phyloP scores from a whole-genome alignment of 2,329 filamentous ascomycete species.

The Annulohypoxylon truncatum region DNA sequence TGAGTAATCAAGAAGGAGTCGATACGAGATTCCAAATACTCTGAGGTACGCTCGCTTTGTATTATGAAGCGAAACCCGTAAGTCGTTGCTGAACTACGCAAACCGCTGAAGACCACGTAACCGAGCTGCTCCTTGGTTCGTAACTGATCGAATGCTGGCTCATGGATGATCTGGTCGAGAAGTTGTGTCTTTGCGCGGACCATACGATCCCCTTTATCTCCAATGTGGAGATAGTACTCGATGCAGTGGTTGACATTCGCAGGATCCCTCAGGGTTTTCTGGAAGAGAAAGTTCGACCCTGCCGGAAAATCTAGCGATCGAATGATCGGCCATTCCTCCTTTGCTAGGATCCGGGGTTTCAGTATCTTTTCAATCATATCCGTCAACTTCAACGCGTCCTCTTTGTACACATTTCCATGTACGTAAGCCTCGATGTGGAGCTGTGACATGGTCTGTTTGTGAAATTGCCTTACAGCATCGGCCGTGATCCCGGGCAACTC shows the following conservation, averaged over 20 bases:
- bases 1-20: slow-evolving; percentile 83
- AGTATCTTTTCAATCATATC: slow-evolving; percentile 83
- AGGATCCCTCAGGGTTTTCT: slow-evolving; percentile 82
- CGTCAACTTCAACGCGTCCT: slow-evolving; percentile 88
- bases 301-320: slow-evolving; percentile 81
- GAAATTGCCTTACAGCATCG: slow-evolving; percentile 80
- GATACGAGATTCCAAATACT: slow-evolving; percentile 88
- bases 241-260: slow-evolving; percentile 91
- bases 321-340: slow-evolving; percentile 81
- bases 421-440: slow-evolving; percentile 88
- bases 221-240: slow-evolving; percentile 80
- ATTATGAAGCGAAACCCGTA: slow-evolving; percentile 90
- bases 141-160: slow-evolving; percentile 93
- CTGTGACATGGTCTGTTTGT: slow-evolving; percentile 82
- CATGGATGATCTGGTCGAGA: slow-evolving; percentile 89
- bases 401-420: slow-evolving; percentile 94
- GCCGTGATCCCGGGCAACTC: slow-evolving; percentile 81
- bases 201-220: slow-evolving; percentile 74
- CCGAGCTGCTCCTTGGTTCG: slow-evolving; percentile 97
- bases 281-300: slow-evolving; percentile 86
- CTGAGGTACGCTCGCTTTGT: slow-evolving; percentile 87
- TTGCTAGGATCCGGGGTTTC: slow-evolving; percentile 77
- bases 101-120: slow-evolving; percentile 92
- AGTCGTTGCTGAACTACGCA: slow-evolving; percentile 77
- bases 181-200: slow-evolving; percentile 82